phyloP scores from a whole-genome alignment of 2,329 filamentous ascomycete species.

The Arthroderma sp. region DNA sequence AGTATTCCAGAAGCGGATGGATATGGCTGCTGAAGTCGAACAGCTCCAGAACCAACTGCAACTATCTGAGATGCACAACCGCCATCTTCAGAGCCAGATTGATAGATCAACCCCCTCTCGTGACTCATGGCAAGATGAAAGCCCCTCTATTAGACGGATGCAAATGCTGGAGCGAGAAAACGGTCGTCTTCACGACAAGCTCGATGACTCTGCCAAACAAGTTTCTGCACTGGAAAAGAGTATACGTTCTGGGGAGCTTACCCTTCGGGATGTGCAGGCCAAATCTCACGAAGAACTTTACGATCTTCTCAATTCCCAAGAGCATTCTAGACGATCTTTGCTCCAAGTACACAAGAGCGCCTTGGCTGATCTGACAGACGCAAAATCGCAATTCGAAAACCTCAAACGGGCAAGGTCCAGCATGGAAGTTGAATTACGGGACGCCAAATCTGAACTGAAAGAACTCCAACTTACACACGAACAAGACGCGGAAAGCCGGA shows the following conservation, averaged over 20 bases:
- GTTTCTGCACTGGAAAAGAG: slow-evolving; percentile 78
- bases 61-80: slow-evolving; percentile 87
- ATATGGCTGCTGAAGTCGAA: slow-evolving; percentile 79
- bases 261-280: slow-evolving; percentile 78
- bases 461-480: slow-evolving; percentile 68
- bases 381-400: slow-evolving; percentile 76
- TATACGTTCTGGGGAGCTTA: slow-evolving; percentile 74
- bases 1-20: slow-evolving; percentile 76
- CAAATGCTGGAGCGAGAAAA: slow-evolving; percentile 90
- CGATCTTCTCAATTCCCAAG: slow-evolving; percentile 83
- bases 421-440: slow-evolving; percentile 75
- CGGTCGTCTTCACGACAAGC: slow-evolving; percentile 78
- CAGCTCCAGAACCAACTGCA: slow-evolving; percentile 89
- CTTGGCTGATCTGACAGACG: slow-evolving; percentile 69
- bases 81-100: slow-evolving; percentile 77
- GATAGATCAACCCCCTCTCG: slow-evolving; percentile 52
- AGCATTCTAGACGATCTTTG: slow-evolving; percentile 70
- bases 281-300: slow-evolving; percentile 90
- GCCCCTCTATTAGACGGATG: slow-evolving; percentile 64
- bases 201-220: slow-evolving; percentile 88
- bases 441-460: slow-evolving; percentile 67
- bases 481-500: slow-evolving; percentile 76
- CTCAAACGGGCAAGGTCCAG: slow-evolving; percentile 67
- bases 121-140: slow-evolving; percentile 56
- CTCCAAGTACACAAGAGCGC: slow-evolving; percentile 76